Evolutionary conservation across 2,329 filamentous ascomycete genomes (phyloP).

Genomic region (Botrytis porri): DNA sequence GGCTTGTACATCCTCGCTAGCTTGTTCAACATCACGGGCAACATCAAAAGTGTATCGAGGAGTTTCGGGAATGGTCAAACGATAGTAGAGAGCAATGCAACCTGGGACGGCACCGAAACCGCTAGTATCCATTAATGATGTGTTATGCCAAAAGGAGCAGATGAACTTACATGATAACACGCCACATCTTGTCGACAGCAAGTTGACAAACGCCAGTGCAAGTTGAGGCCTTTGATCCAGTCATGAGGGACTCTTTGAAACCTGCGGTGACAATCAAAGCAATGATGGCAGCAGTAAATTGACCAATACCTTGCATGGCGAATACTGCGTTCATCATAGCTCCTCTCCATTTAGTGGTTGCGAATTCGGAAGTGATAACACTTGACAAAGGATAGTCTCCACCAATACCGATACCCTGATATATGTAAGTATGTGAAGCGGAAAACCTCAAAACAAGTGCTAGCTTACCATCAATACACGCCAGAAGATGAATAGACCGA

Average conservation of each 20-base stretch:
- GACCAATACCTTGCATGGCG: slow-evolving; percentile 82
- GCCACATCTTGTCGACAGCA: slow-evolving; percentile 88
- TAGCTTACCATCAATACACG: slow-evolving; percentile 64
- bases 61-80: slow-evolving; percentile 81
- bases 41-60: slow-evolving; percentile 87
- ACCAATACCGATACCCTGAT: slow-evolving; percentile 60
- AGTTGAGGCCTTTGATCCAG: slow-evolving; percentile 48
- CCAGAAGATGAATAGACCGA: slow-evolving; percentile 75
- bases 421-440: slow-evolving; percentile 36
- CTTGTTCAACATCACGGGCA: slow-evolving; percentile 70
- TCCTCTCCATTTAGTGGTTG: slow-evolving; percentile 79
- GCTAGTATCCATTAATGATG: slow-evolving; percentile 16
- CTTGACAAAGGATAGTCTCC: slow-evolving; percentile 80
- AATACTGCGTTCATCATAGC: slow-evolving; percentile 88
- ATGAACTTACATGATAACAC: slow-evolving; percentile 56
- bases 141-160: not conserved
- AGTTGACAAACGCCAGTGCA: slow-evolving; percentile 63
- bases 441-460: no score
- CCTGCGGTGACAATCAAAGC: slow-evolving; percentile 71
- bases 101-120: slow-evolving; percentile 79
- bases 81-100: slow-evolving; percentile 78
- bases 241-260: slow-evolving; percentile 62
- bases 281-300: slow-evolving; percentile 71
- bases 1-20: slow-evolving; percentile 67
- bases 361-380: slow-evolving; percentile 85